phyloP scores from a whole-genome alignment of 768 basidiomycete genomes.

The Xanthoconium stramineum region DNA sequence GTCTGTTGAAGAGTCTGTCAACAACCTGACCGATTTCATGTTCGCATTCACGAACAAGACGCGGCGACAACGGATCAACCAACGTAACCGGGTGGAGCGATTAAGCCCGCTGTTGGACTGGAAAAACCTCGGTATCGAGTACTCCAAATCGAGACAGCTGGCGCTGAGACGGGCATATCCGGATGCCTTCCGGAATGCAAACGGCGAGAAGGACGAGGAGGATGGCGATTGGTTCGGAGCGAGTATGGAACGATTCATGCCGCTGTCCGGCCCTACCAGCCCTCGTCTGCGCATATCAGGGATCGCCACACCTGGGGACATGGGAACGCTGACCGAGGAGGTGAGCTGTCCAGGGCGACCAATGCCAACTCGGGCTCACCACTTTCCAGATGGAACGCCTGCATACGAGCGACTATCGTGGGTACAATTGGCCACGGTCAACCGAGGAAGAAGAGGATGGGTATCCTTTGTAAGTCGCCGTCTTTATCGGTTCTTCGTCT shows the following conservation, averaged over 20 bases:
- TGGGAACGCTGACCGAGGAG: conserved; percentile 87
- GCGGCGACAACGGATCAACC: conserved; percentile 96
- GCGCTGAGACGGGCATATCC: conserved; percentile 93
- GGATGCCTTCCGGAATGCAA: conserved; percentile 75
- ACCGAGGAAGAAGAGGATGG: conserved; percentile 85
- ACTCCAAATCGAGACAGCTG: conserved; percentile 91
- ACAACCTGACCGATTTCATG: conserved; percentile 74
- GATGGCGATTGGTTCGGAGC: conserved; percentile 36
- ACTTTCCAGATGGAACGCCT: conserved; percentile 74
- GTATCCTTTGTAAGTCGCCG: conserved; percentile 74
- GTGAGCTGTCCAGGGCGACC: conserved; percentile 34
- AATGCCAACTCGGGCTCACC: not conserved
- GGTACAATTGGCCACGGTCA: conserved; percentile 52
- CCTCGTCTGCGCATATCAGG: conserved; percentile 75
- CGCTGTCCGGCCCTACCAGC: conserved; percentile 77
- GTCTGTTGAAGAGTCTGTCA: conserved; percentile 89
- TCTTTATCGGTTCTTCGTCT: conserved; percentile 15
- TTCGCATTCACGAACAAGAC: conserved; percentile 76
- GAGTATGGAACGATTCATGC: conserved; percentile 65
- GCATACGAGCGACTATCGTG: conserved; percentile 79
- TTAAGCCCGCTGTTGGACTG: conserved; percentile 92
- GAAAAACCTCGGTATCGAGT: conserved; percentile 98
- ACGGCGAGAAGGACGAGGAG: conserved; percentile 48
- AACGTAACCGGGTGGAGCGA: conserved; percentile 96
- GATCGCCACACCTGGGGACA: conserved; percentile 87